Percentiles rank a stretch among this genome's conserved stretches.
These are phyloP conservation scores for Oenanthe javanica DNA, from an alignment of 140 eudicot species.

Conservation along the genomic window DNA sequence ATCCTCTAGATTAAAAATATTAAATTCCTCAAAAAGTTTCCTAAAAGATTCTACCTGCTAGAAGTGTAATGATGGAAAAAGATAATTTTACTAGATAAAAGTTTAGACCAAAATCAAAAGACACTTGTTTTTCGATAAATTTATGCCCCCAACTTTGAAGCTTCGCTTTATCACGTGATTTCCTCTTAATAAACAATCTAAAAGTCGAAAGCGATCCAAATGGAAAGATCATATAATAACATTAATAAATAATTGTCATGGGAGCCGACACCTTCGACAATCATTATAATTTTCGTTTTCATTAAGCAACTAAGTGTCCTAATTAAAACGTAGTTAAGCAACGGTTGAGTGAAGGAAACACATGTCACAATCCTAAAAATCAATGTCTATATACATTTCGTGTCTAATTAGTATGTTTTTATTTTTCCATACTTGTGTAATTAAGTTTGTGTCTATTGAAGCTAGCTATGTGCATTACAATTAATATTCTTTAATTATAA, in stretches of 20 bases:
- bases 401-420: not conserved
- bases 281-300: slow-evolving; percentile 17
- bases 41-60: slow-evolving; percentile 9
- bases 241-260: not conserved
- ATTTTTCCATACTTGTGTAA: not conserved
- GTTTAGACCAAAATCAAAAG: not conserved
- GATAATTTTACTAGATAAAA: not conserved
- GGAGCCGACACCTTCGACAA: slow-evolving; percentile 12
- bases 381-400: not conserved
- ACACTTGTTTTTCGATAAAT: not conserved
- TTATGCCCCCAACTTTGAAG: not conserved
- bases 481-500: no score
- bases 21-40: not conserved
- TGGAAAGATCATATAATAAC: not conserved
- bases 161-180: slow-evolving; percentile 28
- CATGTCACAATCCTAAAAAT: not conserved
- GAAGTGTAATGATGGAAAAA: slow-evolving; percentile 3
- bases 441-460: not conserved
- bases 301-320: slow-evolving; percentile 13
- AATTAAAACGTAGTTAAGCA: slow-evolving; percentile 5
- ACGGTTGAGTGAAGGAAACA: slow-evolving; percentile 14
- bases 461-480: not conserved
- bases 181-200: slow-evolving; percentile 6
- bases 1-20: not conserved
- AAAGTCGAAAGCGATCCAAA: not conserved